Percentiles rank a stretch among this genome's conserved stretches.
Evolutionary conservation across 495 filamentous ascomycete genomes (phyloP).

Genomic region (Aspergillus incahuasiensis): DNA sequence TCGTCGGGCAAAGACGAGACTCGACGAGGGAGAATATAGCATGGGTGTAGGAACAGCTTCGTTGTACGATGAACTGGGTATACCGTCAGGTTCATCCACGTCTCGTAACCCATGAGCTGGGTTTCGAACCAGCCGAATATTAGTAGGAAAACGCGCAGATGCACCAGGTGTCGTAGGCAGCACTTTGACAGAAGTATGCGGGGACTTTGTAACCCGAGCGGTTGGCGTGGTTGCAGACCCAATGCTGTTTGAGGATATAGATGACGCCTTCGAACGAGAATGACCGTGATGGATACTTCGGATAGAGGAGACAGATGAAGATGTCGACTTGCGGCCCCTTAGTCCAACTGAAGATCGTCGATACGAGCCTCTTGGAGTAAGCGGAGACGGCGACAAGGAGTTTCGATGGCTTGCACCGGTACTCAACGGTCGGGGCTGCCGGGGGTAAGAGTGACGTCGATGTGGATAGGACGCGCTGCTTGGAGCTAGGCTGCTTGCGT

Average conservation of each 20-base stretch:
- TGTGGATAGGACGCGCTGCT: constrained; percentile 46
- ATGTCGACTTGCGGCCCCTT: constrained; percentile 91
- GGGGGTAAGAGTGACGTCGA: constrained; percentile 44
- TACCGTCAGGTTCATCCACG: constrained; percentile 21
- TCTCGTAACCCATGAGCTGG: constrained; percentile 30
- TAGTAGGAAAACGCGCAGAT: constrained; percentile 69
- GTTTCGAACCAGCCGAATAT: constrained; percentile 78
- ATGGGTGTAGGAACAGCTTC: constrained; percentile 35
- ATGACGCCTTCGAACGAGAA: constrained; percentile 89
- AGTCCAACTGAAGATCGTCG: constrained; percentile 70
- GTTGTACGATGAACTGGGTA: constrained; percentile 33
- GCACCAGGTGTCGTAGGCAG: constrained; percentile 85
- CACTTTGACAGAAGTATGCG: constrained; percentile 88
- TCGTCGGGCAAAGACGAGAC: constrained; percentile 82
- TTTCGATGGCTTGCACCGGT: constrained; percentile 62
- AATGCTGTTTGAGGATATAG: constrained; percentile 78
- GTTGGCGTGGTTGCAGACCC: constrained; percentile 63
- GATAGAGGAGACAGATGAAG: constrained; percentile 89
- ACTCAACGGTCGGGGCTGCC: constrained; percentile 47
- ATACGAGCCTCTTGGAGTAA: constrained; percentile 83
- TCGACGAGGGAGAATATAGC: constrained; percentile 50
- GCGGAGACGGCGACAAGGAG: constrained; percentile 82
- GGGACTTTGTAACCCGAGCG: constrained; percentile 62
- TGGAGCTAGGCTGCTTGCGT: constrained; percentile 42
- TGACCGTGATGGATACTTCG: constrained; percentile 84